These are phyloP conservation scores for maize (Zea mays) DNA, from an alignment of 176 grass and related monocot genomes.

Conservation along the genomic window Zm-B73-REFERENCE-NAM-5.0 NC_050096.1:99750001-99750500, in stretches of 20 bases:
- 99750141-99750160: constrained; percentile 94
- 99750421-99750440: constrained; percentile 93
- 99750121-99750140: constrained; percentile 87
- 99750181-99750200: constrained; percentile 31
- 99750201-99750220: constrained; percentile 10
- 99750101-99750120: constrained; percentile 97
- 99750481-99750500: constrained; percentile 82
- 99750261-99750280: constrained; percentile 36
- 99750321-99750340: constrained; percentile 95
- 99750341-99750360: constrained; percentile 92
- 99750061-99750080: constrained; percentile 98
- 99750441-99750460: constrained; percentile 89
- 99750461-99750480: constrained; percentile 75
- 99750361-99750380: constrained; percentile 94
- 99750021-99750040: constrained; percentile 86
- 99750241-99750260: constrained; percentile 22
- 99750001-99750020: constrained; percentile 97
- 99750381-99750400: constrained; percentile 91
- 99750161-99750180: constrained; percentile 82
- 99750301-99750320: constrained; percentile 95
- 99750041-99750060: constrained; percentile 99
- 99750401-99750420: constrained; percentile 90
- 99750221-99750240: constrained; percentile 23
- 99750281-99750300: constrained; percentile 85
- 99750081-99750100: constrained; percentile 88